Evolutionary conservation across 2,329 filamentous ascomycete species (phyloP), one percentile per base, ranked within the genome.

Genomic region (Fusarium avenaceum): DNA sequence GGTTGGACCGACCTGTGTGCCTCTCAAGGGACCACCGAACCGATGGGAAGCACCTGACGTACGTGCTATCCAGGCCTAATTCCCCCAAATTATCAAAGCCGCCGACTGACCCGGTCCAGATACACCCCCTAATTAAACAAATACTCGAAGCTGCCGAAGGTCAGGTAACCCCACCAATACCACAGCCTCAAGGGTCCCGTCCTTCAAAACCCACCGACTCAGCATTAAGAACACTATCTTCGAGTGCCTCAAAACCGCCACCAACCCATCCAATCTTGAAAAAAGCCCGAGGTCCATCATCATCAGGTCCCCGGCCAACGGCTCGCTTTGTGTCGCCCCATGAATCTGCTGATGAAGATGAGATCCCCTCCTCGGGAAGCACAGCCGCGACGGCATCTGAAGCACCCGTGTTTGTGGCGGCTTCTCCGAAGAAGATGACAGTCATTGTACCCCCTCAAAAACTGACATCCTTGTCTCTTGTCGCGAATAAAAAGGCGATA

Each of bases 291-390:
- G 84, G 83, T 15, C 85, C 85, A 57, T 86, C 86, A 30, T 77
- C 79, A 20, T 83, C 81, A 17, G 85, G 85, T 7, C 83, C 85
- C 14, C 82, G 85, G 20, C 86, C 86, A n/a, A 89, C 86, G 10
- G 86, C 87, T 54, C 84, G 86, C n/a, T 89, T 89, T 69, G 82
- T 84, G 9, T 86, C 85, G 17, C 86, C 87, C 3, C 82, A 82
- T 32, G 81, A 80, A 30, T 85, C 84, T 32, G 81, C 81, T 49
- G 80, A 82, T 48, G 81, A 83, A 60, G 77, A 78, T 28, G 76
- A 80, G 26, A 75, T 79, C n/a, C 76, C 76, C 33, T 83, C 80
- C 6, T 82, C 83, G 7, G 77, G 76, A 22, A 83, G 80, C 69
- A 80, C 81, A 32, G 73, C 74, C 3, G 72, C 72, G 4, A 76